Conservation (phyloP, 2,329 filamentous ascomycete genomes). For the Xylogone sp. region DNA sequence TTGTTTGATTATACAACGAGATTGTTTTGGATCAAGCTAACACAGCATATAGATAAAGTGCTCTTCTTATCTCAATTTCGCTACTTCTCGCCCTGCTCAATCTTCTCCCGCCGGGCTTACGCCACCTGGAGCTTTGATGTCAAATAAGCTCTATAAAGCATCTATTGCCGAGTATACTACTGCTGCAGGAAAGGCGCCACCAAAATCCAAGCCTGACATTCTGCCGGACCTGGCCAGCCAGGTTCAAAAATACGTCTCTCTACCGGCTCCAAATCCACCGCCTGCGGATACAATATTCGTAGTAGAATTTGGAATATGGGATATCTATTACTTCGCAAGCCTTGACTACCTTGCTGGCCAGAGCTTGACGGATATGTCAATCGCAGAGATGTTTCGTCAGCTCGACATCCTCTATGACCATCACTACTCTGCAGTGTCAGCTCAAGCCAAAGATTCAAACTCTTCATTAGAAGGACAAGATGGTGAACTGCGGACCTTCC, state of each 20-base stretch:
- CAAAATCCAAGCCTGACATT: background rate
- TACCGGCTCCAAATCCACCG: slow-evolving; percentile 10
- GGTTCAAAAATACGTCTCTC: slow-evolving; percentile 20
- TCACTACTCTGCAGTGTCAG: slow-evolving; percentile 8
- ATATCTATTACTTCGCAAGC: slow-evolving; percentile 24
- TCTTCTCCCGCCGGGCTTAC: slow-evolving; percentile 10
- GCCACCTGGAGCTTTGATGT: slow-evolving; percentile 21
- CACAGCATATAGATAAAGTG: slow-evolving; percentile 20
- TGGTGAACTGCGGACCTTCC: slow-evolving; percentile 33
- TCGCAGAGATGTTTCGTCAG: slow-evolving; percentile 22
- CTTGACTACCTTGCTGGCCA: slow-evolving; percentile 14
- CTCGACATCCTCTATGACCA: slow-evolving; percentile 22
- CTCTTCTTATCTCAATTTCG: slow-evolving; percentile 23
- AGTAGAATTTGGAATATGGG: slow-evolving; percentile 28
- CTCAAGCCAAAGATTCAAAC: background rate
- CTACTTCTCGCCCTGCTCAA: slow-evolving; percentile 18
- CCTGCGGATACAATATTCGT: slow-evolving; percentile 22
- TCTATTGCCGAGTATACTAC: background rate
- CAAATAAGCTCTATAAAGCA: slow-evolving; percentile 16
- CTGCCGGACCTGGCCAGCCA: slow-evolving; percentile 25
- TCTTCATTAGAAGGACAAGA: background rate
- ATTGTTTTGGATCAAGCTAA: background rate
- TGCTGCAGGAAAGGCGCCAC: background rate
- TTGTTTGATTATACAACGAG: too few relatives aligned
- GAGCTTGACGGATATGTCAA: slow-evolving; percentile 12